phyloP scores from a whole-genome alignment of 179 eudicot genomes.

The Silene vulgaris region DNA sequence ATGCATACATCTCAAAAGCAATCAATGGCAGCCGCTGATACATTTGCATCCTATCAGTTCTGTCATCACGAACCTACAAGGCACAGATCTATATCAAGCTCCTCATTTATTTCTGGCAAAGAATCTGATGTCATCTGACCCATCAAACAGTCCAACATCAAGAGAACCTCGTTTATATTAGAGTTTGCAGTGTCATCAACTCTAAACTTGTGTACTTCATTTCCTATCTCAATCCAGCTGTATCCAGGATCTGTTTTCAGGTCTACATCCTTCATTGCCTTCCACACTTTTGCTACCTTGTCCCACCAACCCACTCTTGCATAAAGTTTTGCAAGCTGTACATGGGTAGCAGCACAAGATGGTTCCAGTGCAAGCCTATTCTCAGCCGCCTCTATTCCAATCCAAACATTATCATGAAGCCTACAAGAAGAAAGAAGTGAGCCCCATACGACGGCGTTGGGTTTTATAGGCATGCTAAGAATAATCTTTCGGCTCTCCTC shows the following conservation, averaged over 20 bases:
- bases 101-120: constrained; percentile 17
- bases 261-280: constrained; percentile 41
- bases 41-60: neutral
- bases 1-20: constrained; percentile 14
- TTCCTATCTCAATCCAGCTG: constrained; percentile 48
- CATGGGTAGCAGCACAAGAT: constrained; percentile 43
- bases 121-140: constrained; percentile 30
- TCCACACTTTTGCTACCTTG: constrained; percentile 40
- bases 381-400: constrained; percentile 61
- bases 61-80: constrained; percentile 8
- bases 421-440: constrained; percentile 51
- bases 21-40: constrained; percentile 8
- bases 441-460: constrained; percentile 63
- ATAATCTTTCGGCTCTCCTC: constrained; percentile 48
- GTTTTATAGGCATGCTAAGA: constrained; percentile 49
- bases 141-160: constrained; percentile 32
- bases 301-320: constrained; percentile 49
- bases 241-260: constrained; percentile 44
- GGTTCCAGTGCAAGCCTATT: constrained; percentile 51
- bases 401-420: constrained; percentile 45
- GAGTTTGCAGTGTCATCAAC: constrained; percentile 33
- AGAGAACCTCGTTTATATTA: constrained; percentile 31
- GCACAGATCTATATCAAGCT: constrained; percentile 15
- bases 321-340: constrained; percentile 54
- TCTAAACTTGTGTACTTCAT: constrained; percentile 32